Base-by-base conservation (phyloP, 768 basidiomycete species). In the Trametes cingulata region DNA sequence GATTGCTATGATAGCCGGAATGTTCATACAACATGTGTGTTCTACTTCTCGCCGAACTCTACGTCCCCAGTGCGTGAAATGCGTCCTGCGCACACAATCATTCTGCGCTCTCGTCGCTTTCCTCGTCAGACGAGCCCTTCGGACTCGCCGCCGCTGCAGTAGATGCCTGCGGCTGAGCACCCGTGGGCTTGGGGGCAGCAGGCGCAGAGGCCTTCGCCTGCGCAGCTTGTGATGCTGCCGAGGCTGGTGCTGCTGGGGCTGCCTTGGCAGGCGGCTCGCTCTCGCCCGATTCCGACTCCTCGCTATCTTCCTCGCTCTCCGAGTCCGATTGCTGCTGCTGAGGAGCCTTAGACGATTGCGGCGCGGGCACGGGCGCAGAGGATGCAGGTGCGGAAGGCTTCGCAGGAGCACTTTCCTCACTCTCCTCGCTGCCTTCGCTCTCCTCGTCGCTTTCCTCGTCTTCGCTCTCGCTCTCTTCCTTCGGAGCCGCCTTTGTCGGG, bases 391-490 rank as follows among this genome's bases (percentile, higher is more conserved):
- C 52, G 27, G 46, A n/a, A 17, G 43, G 33, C 15, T 54, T 48
- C 12, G 51, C 29, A 22, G 54, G 54, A 8, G 27, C 55, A 41
- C 33, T 50, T 45, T 70, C 67, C 24, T 66, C 70, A 57, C 63
- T 68, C 53, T 51, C 51, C 19, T 47, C 52, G 54, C 58, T 60
- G 25, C 46, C 60, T 40, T 66, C 74, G 8, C 72, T 69, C 17
- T 70, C 73, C 20, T 72, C 72, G 22, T 63, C 67, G 19, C 71
- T 70, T 9, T 71, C 74, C 45, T 72, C 60, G 33, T 53, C 41
- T 24, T 60, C 52, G 47, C 61, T 59, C 40, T 62, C 63, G 48
- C 47, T 54, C 39, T 67, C 68, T 10, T 70, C 67, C n/a, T 60
- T 62, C 8, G 51, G 56, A 41, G 70, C 71, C 9, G 71, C 72